phyloP scores from a whole-genome alignment of 2,329 filamentous ascomycete genomes.

The Aspergillus tanneri region DNA sequence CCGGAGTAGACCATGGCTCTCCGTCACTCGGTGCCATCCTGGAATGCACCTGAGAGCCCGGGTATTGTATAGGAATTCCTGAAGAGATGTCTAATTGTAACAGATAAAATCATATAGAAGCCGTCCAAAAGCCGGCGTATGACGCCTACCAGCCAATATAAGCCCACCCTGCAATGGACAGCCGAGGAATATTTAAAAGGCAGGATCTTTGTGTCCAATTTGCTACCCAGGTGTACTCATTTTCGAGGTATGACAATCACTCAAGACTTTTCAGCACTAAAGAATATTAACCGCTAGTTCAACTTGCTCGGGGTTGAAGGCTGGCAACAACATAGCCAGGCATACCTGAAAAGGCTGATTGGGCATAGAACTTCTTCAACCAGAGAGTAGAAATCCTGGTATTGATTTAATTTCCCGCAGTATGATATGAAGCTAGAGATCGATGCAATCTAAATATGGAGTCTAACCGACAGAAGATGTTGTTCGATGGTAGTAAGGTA shows the following conservation, averaged over 20 bases:
- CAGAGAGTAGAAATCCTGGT: no score
- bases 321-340: background rate
- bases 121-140: background rate
- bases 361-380: no score
- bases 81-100: background rate
- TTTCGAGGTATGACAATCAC: background rate
- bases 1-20: constrained; percentile 35
- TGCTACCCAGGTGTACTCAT: background rate
- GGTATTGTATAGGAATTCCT: background rate
- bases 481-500: background rate
- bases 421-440: background rate
- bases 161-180: background rate
- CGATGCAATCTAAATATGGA: background rate
- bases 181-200: background rate
- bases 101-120: background rate
- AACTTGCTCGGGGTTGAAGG: no score
- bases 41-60: background rate
- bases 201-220: background rate
- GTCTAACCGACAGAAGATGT: background rate
- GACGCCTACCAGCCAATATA: background rate
- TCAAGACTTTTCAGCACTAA: background rate
- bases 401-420: no score
- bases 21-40: background rate
- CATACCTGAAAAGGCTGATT: background rate
- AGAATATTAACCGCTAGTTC: no score